Evolutionary conservation across 148 eudicot species (phyloP).

Genomic region (Rhododendron ovatum): DNA sequence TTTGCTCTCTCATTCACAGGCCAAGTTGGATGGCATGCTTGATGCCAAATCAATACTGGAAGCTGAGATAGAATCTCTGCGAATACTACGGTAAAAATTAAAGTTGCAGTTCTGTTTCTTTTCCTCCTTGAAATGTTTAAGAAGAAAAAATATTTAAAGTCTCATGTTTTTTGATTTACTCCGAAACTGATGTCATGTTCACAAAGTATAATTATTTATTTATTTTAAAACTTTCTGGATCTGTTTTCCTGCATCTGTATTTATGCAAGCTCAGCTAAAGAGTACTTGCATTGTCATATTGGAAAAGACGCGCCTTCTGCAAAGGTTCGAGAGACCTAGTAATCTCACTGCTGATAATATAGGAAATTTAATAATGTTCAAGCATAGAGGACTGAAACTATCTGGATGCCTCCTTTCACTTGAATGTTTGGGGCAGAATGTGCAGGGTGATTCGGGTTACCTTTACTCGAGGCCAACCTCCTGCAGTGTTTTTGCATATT

Average conservation of each 20-base stretch:
- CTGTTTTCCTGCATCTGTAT: not conserved
- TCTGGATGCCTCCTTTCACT: not conserved
- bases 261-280: no score
- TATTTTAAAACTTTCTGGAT: not conserved
- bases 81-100: slow-evolving; percentile 67
- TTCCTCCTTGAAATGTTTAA: not conserved
- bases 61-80: slow-evolving; percentile 88
- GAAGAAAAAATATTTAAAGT: not conserved
- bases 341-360: not conserved
- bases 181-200: not conserved
- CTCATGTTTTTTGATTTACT: not conserved
- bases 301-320: not conserved
- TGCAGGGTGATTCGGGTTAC: not conserved
- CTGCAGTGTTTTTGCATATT: not conserved
- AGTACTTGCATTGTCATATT: not conserved
- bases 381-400: not conserved
- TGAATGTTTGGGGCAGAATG: not conserved
- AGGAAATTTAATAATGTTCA: not conserved
- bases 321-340: not conserved
- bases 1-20: slow-evolving; percentile 33
- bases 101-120: not conserved
- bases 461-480: not conserved
- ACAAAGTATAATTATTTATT: not conserved
- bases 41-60: slow-evolving; percentile 73
- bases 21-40: slow-evolving; percentile 54